Conservation (phyloP, 169 alveolate species). For the Babesia ovata region DNA sequence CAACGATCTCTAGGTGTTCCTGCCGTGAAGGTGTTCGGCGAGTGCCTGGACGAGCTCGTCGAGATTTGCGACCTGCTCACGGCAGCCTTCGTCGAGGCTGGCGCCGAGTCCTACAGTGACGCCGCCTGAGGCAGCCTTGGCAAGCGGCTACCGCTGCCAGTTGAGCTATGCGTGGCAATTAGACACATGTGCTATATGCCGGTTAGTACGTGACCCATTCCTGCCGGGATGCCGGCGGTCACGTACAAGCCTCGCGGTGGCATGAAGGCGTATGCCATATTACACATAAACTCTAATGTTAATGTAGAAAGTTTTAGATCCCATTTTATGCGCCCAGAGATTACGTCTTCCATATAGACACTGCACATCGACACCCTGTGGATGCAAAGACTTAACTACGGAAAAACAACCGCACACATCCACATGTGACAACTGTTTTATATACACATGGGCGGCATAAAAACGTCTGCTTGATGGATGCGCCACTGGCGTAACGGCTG, state of each 20-base stretch:
- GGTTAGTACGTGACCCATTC: too few species aligned
- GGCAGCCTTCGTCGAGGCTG: constrained; percentile 66
- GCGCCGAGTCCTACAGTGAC: constrained; percentile 33
- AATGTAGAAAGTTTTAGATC: too few species aligned
- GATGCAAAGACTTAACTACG: background rate
- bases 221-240: too few species aligned
- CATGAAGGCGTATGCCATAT: too few species aligned
- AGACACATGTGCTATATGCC: too few species aligned
- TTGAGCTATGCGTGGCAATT: too few species aligned
- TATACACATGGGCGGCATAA: background rate
- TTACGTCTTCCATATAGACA: too few species aligned
- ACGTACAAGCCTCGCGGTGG: too few species aligned
- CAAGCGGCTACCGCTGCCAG: too few species aligned
- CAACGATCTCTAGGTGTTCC: constrained; percentile 65
- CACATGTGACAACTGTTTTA: background rate
- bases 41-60: constrained; percentile 68
- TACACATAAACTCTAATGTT: too few species aligned
- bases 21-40: constrained; percentile 71
- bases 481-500: constrained; percentile 3
- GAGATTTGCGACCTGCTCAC: constrained; percentile 71
- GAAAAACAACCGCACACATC: background rate
- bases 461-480: background rate
- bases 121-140: background rate
- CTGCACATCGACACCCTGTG: too few species aligned
- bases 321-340: too few species aligned